Conservation (phyloP, 2,329 filamentous ascomycete genomes). For the Tolypocladium pustulatum region DNA sequence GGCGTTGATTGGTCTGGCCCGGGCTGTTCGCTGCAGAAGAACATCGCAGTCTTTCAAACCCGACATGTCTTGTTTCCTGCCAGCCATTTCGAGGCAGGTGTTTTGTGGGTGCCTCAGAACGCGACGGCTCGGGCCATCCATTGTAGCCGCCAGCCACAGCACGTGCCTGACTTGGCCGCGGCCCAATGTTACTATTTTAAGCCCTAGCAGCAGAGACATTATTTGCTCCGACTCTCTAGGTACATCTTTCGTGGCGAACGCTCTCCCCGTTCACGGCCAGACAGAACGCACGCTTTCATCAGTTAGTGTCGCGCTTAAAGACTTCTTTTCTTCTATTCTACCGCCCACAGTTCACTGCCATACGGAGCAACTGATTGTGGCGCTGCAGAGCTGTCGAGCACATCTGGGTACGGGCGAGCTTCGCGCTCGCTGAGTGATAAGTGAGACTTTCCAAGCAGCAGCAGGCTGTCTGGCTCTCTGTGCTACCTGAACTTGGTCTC, state of each 20-base stretch:
- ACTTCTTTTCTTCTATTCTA: too few species aligned
- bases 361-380: neutral
- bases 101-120: neutral
- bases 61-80: neutral
- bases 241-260: neutral
- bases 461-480: neutral
- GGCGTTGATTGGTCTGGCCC: neutral
- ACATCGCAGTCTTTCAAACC: neutral
- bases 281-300: too few species aligned
- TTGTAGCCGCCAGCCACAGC: neutral
- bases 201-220: neutral
- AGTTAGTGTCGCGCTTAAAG: too few species aligned
- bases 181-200: neutral
- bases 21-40: neutral
- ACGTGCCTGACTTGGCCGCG: neutral
- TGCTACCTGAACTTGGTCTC: neutral
- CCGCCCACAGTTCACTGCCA: neutral
- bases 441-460: too few species aligned
- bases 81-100: neutral
- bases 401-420: too few species aligned
- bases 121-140: neutral
- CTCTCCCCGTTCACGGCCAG: neutral
- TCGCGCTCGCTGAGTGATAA: too few species aligned
- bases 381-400: neutral
- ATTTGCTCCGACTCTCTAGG: neutral